These are phyloP conservation scores for Asterophora parasitica DNA, from an alignment of 768 basidiomycete species.

Conservation along the genomic window DNA sequence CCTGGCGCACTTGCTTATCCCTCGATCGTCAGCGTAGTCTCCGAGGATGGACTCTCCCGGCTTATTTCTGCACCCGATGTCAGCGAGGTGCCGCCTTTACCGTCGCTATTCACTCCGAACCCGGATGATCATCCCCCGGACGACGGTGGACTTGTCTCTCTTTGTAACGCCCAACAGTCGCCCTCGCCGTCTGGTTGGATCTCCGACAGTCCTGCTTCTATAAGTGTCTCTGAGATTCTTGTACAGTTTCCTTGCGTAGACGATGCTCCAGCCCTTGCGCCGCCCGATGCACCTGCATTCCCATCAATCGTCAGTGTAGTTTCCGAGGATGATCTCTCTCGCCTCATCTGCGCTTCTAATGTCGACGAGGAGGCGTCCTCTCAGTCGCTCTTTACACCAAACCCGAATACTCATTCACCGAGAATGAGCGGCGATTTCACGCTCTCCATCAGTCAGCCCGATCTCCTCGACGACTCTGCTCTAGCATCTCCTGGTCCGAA, in stretches of 20 bases:
- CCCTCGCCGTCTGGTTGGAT: neutral
- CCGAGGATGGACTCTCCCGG: too few species aligned
- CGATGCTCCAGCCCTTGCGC: neutral
- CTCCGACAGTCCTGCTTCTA: neutral
- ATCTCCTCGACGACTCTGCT: neutral
- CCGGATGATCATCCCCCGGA: too few species aligned
- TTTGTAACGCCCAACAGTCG: too few species aligned
- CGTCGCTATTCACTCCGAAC: too few species aligned
- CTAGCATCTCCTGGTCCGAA: neutral
- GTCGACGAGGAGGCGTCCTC: slow-evolving; percentile 7
- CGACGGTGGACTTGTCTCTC: too few species aligned
- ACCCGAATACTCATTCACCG: neutral
- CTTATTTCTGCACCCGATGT: too few species aligned
- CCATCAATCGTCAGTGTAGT: slow-evolving; percentile 4
- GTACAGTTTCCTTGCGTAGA: slow-evolving; percentile 1
- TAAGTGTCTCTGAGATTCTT: slow-evolving; percentile 5
- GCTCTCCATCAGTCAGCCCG: slow-evolving; percentile 6
- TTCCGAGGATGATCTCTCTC: slow-evolving; percentile 12
- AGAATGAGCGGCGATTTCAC: slow-evolving; percentile 1
- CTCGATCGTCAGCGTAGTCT: too few species aligned
- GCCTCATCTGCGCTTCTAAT: slow-evolving; percentile 2
- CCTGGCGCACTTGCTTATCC: too few species aligned
- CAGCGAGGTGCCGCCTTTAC: too few species aligned
- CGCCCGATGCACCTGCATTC: neutral
- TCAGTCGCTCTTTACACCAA: slow-evolving; percentile 5